These are phyloP conservation scores for Lactifluus subvellereus DNA, from an alignment of 768 basidiomycete genomes.

Conservation along the genomic window DNA sequence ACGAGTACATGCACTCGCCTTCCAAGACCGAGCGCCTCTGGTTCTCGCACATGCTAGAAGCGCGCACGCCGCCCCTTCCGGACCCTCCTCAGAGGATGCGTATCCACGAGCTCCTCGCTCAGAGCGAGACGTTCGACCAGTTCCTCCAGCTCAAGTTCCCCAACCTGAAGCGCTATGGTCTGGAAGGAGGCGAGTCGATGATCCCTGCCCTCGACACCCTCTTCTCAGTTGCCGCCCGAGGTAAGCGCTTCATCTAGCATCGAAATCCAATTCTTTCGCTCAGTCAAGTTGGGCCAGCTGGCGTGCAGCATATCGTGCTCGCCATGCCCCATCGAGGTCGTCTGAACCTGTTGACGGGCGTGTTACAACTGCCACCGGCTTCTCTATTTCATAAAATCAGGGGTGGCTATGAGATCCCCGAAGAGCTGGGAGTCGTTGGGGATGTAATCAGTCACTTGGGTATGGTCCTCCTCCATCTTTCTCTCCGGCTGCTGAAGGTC, in stretches of 20 bases:
- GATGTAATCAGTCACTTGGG: slow-evolving; percentile 87
- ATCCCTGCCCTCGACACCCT: slow-evolving; percentile 77
- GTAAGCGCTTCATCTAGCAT: slow-evolving; percentile 30
- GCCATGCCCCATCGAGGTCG: slow-evolving; percentile 89
- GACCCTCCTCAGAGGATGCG: slow-evolving; percentile 40
- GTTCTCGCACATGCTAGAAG: slow-evolving; percentile 85
- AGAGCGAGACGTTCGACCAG: slow-evolving; percentile 77
- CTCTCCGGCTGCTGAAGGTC: neutral
- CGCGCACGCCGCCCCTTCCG: slow-evolving; percentile 37
- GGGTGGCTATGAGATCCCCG: slow-evolving; percentile 66
- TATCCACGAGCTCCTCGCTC: slow-evolving; percentile 62
- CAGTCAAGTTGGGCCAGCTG: slow-evolving; percentile 36
- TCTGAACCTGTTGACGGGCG: slow-evolving; percentile 75
- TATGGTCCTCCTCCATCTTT: slow-evolving; percentile 29
- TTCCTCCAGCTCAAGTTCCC: slow-evolving; percentile 88
- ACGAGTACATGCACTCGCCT: slow-evolving; percentile 90
- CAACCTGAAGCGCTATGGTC: slow-evolving; percentile 78
- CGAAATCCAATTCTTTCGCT: neutral
- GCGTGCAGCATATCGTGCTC: slow-evolving; percentile 64
- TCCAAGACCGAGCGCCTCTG: slow-evolving; percentile 81
- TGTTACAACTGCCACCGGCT: slow-evolving; percentile 60
- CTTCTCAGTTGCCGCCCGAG: slow-evolving; percentile 59
- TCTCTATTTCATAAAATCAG: slow-evolving; percentile 85
- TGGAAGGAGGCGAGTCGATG: slow-evolving; percentile 95
- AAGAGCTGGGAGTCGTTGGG: slow-evolving; percentile 61